phyloP scores from a whole-genome alignment of 495 filamentous ascomycete genomes.

The Cudoniella acicularis region DNA sequence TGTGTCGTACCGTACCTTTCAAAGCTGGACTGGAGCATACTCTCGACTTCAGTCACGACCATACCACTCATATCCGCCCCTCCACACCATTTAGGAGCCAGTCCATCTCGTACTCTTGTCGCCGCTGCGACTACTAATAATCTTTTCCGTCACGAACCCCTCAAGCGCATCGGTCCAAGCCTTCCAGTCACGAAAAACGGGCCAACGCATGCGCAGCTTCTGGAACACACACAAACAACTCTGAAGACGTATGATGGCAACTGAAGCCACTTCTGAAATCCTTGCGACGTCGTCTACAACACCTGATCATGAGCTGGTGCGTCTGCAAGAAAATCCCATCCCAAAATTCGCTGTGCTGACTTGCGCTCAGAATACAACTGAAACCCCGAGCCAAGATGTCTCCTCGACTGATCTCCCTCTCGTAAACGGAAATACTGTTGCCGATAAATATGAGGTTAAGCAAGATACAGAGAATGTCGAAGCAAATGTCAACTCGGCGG shows the following conservation, averaged over 20 bases:
- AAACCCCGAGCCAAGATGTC: conserved; percentile 40
- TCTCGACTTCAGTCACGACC: conserved; percentile 9
- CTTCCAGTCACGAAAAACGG: conserved; percentile 22
- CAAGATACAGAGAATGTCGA: conserved; percentile 48
- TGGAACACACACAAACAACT: conserved; percentile 21
- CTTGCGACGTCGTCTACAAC: conserved; percentile 47
- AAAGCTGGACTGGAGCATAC: background rate
- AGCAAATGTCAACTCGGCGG: conserved; percentile 47
- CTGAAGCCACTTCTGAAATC: conserved; percentile 48
- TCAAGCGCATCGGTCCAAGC: conserved; percentile 13
- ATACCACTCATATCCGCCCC: conserved; percentile 7
- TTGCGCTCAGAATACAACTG: conserved; percentile 24
- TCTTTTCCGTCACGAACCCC: conserved; percentile 1
- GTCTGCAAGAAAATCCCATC: conserved; percentile 12
- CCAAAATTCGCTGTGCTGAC: conserved; percentile 5
- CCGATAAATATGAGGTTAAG: conserved; percentile 39
- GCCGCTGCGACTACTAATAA: conserved; percentile 12
- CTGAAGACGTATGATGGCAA: conserved; percentile 52
- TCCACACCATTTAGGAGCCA: background rate
- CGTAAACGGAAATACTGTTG: conserved; percentile 37
- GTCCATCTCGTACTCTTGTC: conserved; percentile 9
- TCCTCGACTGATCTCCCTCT: conserved; percentile 25
- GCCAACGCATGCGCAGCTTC: conserved; percentile 30
- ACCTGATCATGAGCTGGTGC: conserved; percentile 44
- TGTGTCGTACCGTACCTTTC: background rate